A percentile compares a stretch with the other conserved stretches of the same genome.
These are phyloP conservation scores for Phycomyces blakesleeanus DNA, from an alignment of 192 early-diverging fungal species.

Conservation along the genomic window DNA sequence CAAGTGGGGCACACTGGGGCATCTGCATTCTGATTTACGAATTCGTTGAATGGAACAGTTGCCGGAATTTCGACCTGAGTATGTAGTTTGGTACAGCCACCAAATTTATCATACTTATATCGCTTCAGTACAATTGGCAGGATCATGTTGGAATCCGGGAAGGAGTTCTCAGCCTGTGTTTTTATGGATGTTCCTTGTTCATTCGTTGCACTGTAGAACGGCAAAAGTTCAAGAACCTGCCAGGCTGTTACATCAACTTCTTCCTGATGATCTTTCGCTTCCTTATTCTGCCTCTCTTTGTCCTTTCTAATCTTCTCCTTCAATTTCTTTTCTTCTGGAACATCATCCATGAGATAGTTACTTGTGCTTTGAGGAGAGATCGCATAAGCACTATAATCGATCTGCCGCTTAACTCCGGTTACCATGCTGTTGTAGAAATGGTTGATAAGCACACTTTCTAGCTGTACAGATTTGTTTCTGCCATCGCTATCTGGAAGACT, in stretches of 20 bases:
- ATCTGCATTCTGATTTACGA: constrained; percentile 43
- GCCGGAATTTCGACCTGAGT: constrained; percentile 52
- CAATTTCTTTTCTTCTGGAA: not conserved
- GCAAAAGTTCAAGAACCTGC: constrained; percentile 64
- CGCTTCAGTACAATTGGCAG: constrained; percentile 66
- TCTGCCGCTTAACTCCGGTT: constrained; percentile 45
- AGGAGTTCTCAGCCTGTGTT: constrained; percentile 41
- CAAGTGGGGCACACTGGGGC: constrained; percentile 27
- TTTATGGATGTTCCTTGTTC: constrained; percentile 52
- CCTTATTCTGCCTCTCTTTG: too few species aligned
- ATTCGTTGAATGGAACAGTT: constrained; percentile 43
- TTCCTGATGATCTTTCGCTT: too few species aligned
- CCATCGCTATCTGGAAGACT: constrained; percentile 9
- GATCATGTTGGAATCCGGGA: constrained; percentile 56
- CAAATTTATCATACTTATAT: constrained; percentile 47
- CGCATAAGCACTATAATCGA: constrained; percentile 19
- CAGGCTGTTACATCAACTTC: constrained; percentile 62
- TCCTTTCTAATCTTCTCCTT: too few species aligned
- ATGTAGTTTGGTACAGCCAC: constrained; percentile 36
- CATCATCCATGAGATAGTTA: not conserved
- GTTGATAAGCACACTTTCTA: constrained; percentile 53
- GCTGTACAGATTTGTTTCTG: constrained; percentile 25
- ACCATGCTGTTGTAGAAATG: constrained; percentile 66
- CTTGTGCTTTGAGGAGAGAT: constrained; percentile 30
- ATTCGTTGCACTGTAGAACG: constrained; percentile 67